Evolutionary conservation across 148 eudicot genomes (phyloP).

Genomic region (Persicaria tinctoria): DNA sequence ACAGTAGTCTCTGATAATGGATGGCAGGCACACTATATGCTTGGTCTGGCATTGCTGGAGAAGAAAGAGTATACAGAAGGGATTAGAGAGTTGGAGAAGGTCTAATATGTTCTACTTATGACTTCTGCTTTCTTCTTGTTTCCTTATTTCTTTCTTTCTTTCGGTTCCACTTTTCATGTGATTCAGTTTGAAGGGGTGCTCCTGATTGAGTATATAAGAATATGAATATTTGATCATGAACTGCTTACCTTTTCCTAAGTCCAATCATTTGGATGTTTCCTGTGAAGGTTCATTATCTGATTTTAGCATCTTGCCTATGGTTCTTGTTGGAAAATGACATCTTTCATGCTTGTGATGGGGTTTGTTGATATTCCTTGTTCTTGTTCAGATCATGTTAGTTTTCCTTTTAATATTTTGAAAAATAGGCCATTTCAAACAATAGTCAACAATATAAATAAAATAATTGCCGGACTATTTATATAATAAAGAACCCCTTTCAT

Average conservation of each 20-base stretch:
- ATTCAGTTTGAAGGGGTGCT: not conserved
- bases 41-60: conserved; percentile 15
- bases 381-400: too few species aligned
- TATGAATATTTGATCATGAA: not conserved
- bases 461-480: too few species aligned
- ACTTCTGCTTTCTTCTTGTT: not conserved
- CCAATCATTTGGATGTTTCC: not conserved
- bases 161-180: not conserved
- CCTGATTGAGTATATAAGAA: not conserved
- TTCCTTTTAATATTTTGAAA: too few species aligned
- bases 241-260: not conserved
- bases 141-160: not conserved
- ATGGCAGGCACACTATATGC: conserved; percentile 19
- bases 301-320: too few species aligned
- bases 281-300: not conserved
- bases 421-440: too few species aligned
- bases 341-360: too few species aligned
- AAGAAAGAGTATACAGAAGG: conserved; percentile 13
- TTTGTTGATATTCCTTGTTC: too few species aligned
- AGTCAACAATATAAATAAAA: too few species aligned
- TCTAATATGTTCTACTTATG: not conserved
- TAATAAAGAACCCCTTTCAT: too few species aligned
- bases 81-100: conserved; percentile 15
- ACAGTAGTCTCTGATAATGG: not conserved
- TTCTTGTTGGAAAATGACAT: too few species aligned